Evolutionary conservation across 2,329 filamentous ascomycete species (phyloP), one percentile per base, ranked within the genome.

Genomic region (Hirsutella minnesotensis): DNA sequence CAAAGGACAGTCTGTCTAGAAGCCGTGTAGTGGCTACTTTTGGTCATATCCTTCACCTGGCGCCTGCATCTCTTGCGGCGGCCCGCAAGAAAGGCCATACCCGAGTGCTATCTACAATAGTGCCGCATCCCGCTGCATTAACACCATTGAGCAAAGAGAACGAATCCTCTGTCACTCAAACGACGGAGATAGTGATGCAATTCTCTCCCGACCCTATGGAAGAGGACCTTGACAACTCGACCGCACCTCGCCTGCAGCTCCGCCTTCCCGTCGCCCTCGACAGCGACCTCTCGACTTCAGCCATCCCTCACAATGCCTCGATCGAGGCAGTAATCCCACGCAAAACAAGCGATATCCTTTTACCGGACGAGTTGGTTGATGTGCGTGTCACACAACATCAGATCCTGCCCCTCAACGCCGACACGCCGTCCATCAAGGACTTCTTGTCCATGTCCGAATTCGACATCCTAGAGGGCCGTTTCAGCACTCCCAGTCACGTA

Each of bases 121-220:
- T 67, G 1, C 73, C 73, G 0, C 70, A 75, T 38, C 63, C 75
- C 7, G 56, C 64, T 16, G 56, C 62, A 13, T 60, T 78, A 15
- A 56, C 63, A 16, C 49, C 50, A 5, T 46, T 69, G 4, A 57
- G 62, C 31, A 52, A 54, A 35, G 58, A 62, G n/a, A 40, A 50
- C 27, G 41, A 65, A 19, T 47, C 55, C 9, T 24, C 50, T 3
- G 41, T 53, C 19, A 45, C 44, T 9, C 50, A 56, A 22, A 46
- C 54, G 9, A 60, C 54, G 16, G 44, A 62, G 9, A 60, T 75
- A 7, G 51, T 75, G 35, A 56, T 77, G 40, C 65, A 66, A 42
- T 73, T 77, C 49, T 49, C 62, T 18, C 67, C 69, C 0, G 55
- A 61, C 2, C 56, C 41, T 3, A 19, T 38, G 9, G 22, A 43